phyloP scores from a whole-genome alignment of 176 grass and related monocot genomes.

The Carex parvula region DNA sequence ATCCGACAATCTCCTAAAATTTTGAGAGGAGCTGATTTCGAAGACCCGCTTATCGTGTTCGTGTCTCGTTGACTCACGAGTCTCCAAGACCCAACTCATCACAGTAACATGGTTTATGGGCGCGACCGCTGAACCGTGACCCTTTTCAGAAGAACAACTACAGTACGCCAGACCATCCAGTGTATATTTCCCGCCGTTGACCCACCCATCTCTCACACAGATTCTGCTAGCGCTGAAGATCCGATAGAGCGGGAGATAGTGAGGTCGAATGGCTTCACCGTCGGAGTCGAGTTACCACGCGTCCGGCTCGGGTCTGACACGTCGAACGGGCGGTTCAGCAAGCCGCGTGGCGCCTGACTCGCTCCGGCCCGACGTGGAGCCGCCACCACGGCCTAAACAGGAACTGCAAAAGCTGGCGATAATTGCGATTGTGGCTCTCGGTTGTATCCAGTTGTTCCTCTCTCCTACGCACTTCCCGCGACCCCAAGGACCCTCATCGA shows the following conservation, averaged over 20 bases:
- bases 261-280: slow-evolving; percentile 7
- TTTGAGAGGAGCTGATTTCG: neutral
- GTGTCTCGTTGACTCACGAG: neutral
- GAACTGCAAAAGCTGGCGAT: slow-evolving; percentile 71
- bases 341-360: slow-evolving; percentile 14
- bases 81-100: neutral
- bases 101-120: neutral
- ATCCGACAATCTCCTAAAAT: neutral
- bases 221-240: neutral
- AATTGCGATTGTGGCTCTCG: slow-evolving; percentile 43
- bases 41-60: neutral
- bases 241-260: neutral
- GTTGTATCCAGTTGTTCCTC: slow-evolving; percentile 65
- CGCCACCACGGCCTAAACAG: slow-evolving; percentile 50
- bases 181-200: neutral
- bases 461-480: slow-evolving; percentile 69
- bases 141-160: neutral
- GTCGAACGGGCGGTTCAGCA: neutral
- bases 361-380: slow-evolving; percentile 59
- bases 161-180: neutral
- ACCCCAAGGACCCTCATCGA: slow-evolving; percentile 53
- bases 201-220: neutral
- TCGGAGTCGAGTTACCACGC: slow-evolving; percentile 16
- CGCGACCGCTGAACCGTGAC: neutral
- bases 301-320: slow-evolving; percentile 36